Percentiles rank a stretch among this genome's conserved stretches.
Evolutionary conservation across 192 early-diverging fungal species (phyloP).

Genomic region (Mortierella claussenii): DNA sequence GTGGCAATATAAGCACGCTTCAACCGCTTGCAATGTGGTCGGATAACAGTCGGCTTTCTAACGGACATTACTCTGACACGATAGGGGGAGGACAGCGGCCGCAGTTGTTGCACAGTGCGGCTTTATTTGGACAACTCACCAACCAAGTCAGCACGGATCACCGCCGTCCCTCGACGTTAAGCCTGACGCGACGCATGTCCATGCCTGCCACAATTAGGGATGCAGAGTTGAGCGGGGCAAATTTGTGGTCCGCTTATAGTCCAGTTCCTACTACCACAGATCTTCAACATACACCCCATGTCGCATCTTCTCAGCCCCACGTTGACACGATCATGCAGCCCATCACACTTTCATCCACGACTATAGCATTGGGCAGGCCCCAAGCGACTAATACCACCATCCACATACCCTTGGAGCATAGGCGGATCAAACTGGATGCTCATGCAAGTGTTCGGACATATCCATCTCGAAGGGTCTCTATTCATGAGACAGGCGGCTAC

Average conservation of each 20-base stretch:
- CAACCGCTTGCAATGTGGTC: too few relatives aligned
- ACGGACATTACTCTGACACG: too few relatives aligned
- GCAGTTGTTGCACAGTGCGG: too few relatives aligned
- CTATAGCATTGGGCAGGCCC: not conserved
- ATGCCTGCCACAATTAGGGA: conserved; percentile 30
- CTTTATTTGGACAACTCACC: too few relatives aligned
- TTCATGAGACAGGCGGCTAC: conserved; percentile 14
- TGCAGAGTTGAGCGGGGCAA: not conserved
- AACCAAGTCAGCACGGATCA: not conserved
- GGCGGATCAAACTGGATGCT: not conserved
- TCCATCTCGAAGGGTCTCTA: conserved; percentile 23
- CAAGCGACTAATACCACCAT: not conserved
- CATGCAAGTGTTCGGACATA: conserved; percentile 6
- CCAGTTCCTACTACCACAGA: not conserved
- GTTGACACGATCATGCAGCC: not conserved
- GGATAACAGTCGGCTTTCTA: too few relatives aligned
- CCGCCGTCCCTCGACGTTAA: conserved; percentile 7
- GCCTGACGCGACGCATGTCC: conserved; percentile 42
- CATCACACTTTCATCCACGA: too few relatives aligned
- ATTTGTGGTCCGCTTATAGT: not conserved
- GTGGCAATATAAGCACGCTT: too few relatives aligned
- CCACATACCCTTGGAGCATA: not conserved
- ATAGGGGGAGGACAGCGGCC: too few relatives aligned
- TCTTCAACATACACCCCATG: not conserved
- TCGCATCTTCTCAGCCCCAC: not conserved